Evolutionary conservation across 1,284 basidiomycete genomes (phyloP), one percentile per base, ranked within the genome.

Genomic region (Cystobasidium sp.): DNA sequence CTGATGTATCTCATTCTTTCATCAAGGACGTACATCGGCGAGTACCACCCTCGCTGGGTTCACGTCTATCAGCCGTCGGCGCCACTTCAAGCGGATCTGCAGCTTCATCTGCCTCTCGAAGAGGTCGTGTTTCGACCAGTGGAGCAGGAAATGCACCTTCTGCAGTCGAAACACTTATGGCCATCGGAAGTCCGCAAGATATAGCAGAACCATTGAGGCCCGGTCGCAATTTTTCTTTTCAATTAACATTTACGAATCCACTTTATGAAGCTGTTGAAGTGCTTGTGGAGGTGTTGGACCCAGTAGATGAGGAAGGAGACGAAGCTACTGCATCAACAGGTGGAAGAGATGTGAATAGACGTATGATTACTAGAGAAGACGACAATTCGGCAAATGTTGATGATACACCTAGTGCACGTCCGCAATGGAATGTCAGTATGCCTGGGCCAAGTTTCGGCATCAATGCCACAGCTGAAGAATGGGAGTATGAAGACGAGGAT

Each of bases 181-280:
- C 47, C 12, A 43, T 67, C 41, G 56, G 41, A 22, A 58, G 49
- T 22, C 10, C 22, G 14, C 62, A 65, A 20, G 70, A 73, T 41
- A 6, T 56, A 3, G 37, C 63, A 22, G 80, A 82, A 53, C 79
- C 78, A 9, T 86, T 94, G 80, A 85, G 88, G 41, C 88, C 91
- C 1, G 91, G 92, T 14, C 87, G 87, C 79, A 90, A 88, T 44
- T 97, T 94, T 82, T 85, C 89, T 0, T 97, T 93, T 83, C 92
- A 94, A 74, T 85, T 98, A 24, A 89, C 91, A 0, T 86, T 97
- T 79, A 93, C 90, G 43, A 98, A 97, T 82, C 95, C 95, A 2
- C 84, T 97, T 20, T 96, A 95, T 79, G 95, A 97, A 80, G 91
- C 92, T 0, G 97, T 97, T 47, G 90, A 92, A 82, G 91, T 97